Evolutionary conservation across 352 stramenopile species (phyloP).

Genomic region (Pythium sp.): DNA sequence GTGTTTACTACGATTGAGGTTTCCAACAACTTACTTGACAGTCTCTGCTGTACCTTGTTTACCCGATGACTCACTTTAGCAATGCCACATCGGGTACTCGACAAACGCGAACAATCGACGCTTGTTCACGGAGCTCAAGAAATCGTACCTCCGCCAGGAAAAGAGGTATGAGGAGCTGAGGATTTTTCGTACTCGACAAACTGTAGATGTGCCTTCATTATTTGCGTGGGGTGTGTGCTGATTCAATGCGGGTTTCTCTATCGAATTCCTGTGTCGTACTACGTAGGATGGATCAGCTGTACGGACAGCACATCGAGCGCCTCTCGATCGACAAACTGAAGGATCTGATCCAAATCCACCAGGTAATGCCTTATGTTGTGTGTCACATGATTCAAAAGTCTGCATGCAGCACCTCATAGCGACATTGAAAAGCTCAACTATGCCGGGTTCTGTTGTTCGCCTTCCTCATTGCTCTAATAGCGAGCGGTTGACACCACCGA

Average conservation of each 20-base stretch:
- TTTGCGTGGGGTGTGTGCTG: too few species aligned
- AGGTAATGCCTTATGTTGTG: slow-evolving; percentile 23
- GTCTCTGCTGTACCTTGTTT: background rate
- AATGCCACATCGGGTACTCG: slow-evolving; percentile 26
- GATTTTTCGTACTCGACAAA: background rate
- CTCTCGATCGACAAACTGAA: slow-evolving; percentile 40
- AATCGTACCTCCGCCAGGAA: slow-evolving; percentile 16
- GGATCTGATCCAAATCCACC: slow-evolving; percentile 55
- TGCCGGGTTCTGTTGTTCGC: too few species aligned
- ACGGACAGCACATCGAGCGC: slow-evolving; percentile 35
- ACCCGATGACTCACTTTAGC: slow-evolving; percentile 6
- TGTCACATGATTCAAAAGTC: background rate
- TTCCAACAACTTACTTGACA: too few species aligned
- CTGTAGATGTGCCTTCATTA: background rate
- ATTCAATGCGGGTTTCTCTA: background rate
- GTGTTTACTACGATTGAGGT: too few species aligned
- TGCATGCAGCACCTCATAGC: background rate
- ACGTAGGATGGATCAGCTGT: slow-evolving; percentile 40
- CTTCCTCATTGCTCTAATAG: slow-evolving; percentile 15
- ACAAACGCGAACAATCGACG: slow-evolving; percentile 19
- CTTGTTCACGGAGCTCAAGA: slow-evolving; percentile 12
- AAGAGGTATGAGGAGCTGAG: slow-evolving; percentile 13
- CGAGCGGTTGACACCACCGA: slow-evolving; percentile 52
- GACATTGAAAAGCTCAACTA: background rate
- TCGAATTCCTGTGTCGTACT: slow-evolving; percentile 7